Evolutionary conservation across 2,329 filamentous ascomycete genomes (phyloP).

Genomic region (Clonostachys byssicola): DNA sequence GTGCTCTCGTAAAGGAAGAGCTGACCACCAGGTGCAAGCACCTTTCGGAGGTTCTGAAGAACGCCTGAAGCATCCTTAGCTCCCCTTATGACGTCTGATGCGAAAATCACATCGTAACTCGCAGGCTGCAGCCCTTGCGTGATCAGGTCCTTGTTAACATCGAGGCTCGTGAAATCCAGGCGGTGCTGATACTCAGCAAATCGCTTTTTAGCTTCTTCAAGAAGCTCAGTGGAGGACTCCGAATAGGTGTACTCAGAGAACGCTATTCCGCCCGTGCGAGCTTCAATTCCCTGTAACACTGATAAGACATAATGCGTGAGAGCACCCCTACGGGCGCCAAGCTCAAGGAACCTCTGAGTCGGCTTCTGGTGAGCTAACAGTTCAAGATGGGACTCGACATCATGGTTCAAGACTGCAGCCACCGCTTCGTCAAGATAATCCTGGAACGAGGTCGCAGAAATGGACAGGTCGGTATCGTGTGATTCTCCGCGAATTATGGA

Average conservation of each 20-base stretch:
- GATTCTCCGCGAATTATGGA: too few species aligned
- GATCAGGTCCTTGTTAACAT: constrained; percentile 5
- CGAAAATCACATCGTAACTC: constrained; percentile 16
- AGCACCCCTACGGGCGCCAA: constrained; percentile 32
- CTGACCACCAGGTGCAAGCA: constrained; percentile 4
- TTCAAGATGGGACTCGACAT: constrained; percentile 1
- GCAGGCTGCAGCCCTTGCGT: constrained; percentile 8
- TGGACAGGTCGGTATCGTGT: too few species aligned
- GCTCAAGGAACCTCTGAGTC: constrained; percentile 26
- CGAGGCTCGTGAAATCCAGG: constrained; percentile 17
- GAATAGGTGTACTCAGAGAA: constrained; percentile 30
- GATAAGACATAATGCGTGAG: constrained; percentile 20
- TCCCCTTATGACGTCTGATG: constrained; percentile 4
- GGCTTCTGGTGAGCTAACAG: constrained; percentile 23
- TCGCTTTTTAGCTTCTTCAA: too few species aligned
- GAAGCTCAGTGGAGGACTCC: constrained; percentile 17
- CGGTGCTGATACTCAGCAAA: background rate
- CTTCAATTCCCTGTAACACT: constrained; percentile 11
- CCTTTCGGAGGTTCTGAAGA: background rate
- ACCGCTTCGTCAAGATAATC: too few species aligned
- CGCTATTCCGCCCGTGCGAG: constrained; percentile 3
- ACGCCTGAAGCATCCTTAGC: too few species aligned
- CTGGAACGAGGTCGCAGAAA: too few species aligned
- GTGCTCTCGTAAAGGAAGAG: constrained; percentile 3
- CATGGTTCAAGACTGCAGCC: too few species aligned